Base-by-base conservation (phyloP, 75 land plant species). In the Pseudotsuga menziesii region DNA sequence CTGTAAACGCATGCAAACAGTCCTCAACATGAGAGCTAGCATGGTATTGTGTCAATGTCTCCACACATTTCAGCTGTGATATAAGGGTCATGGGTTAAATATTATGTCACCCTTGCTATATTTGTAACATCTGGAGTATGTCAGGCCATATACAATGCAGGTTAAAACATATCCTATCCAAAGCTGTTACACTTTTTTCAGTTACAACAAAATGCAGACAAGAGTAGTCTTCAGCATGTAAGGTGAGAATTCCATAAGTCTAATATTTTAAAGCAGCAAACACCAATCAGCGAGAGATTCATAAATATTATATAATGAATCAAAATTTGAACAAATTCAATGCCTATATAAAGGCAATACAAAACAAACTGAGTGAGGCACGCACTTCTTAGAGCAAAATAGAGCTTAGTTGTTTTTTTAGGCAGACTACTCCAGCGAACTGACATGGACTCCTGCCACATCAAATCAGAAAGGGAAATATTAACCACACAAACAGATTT, bases 301-400 rank as follows among this genome's bases (percentile, higher is more conserved):
- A 3, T 41, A 39, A 75, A 17, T 70, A 48, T 20, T 23, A 57
- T 22, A 17, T 70, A 48, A 32, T 74, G 56, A 17, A 6, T 29
- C 12, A 75, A 59, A 16, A 75, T 35, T 35, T 14, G 5, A 6
- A 66, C 16, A 66, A 4, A 66, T 5, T 13, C 35, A 67, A 8
- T 67, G 71, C 44, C 44, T 35, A 36, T 19, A 39, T 67, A 41
- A 67, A 67, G 32, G 41, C 2, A 17, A 67, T 22, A 67, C 4
- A 48, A 7, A 15, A 29, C 15, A 23, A 78, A 79, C 14, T 75
- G 60, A 78, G n/a, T 23, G 57, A 63, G n/a, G 59, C 20, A 75
- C 87, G 62, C 67, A 96, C 99, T 86, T 90, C 97, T 84, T 85
- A 92, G 76, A 26, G 99, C 99, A 81, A 89, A 94, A 81, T 84